These are phyloP conservation scores for Bathelium albidoporum DNA, from an alignment of 495 filamentous ascomycete species.

Conservation along the genomic window DNA sequence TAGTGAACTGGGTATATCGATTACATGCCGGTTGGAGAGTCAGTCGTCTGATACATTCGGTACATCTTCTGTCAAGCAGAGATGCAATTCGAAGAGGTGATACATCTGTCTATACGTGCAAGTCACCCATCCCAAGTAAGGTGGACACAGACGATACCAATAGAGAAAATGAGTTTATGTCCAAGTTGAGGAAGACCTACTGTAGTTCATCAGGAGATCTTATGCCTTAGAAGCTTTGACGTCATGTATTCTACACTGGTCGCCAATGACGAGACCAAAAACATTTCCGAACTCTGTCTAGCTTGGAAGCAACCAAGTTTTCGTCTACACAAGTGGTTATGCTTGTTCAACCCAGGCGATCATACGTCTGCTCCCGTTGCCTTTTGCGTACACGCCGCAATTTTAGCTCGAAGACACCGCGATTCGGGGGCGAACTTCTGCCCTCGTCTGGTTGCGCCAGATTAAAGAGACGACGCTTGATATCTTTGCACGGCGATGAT, in stretches of 20 bases:
- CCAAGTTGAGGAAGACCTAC: neutral
- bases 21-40: too few species aligned
- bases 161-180: neutral
- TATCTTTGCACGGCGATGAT: constrained; percentile 69
- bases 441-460: constrained; percentile 39
- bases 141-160: too few species aligned
- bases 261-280: neutral
- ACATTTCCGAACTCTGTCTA: neutral
- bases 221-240: neutral
- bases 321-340: neutral
- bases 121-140: too few species aligned
- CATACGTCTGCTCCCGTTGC: neutral
- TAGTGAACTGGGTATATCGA: too few species aligned
- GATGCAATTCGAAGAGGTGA: too few species aligned
- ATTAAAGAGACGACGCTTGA: constrained; percentile 62
- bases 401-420: neutral
- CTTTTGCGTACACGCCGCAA: neutral
- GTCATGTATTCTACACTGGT: neutral
- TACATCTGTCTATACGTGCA: too few species aligned
- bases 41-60: too few species aligned
- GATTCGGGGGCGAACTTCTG: constrained; percentile 15
- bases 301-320: neutral
- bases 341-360: neutral
- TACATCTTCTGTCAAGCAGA: too few species aligned
- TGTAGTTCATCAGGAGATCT: too few species aligned